phyloP scores from a whole-genome alignment of 2,329 filamentous ascomycete species.

The Pseudogymnoascus sp. region DNA sequence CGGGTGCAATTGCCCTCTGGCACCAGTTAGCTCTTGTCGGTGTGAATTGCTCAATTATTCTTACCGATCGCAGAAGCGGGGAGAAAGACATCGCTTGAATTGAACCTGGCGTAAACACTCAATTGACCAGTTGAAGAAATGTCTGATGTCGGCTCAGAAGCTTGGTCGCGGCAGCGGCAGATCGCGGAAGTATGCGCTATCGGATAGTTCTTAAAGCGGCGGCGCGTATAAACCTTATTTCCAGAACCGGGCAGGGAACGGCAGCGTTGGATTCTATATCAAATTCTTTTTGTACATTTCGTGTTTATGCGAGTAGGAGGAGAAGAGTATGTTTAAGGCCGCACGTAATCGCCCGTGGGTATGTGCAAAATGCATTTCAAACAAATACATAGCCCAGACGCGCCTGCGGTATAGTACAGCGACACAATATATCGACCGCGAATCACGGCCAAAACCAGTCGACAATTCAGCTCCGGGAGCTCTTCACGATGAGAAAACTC shows the following conservation, averaged over 20 bases:
- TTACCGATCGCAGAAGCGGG: slow-evolving; percentile 45
- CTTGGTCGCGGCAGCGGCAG: slow-evolving; percentile 10
- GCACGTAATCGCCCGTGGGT: slow-evolving; percentile 36
- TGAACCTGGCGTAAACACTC: slow-evolving; percentile 19
- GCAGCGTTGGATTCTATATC: neutral
- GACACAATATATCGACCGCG: slow-evolving; percentile 10
- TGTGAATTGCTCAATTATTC: slow-evolving; percentile 18
- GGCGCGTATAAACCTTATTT: slow-evolving; percentile 9
- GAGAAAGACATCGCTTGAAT: slow-evolving; percentile 43
- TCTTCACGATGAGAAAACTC: slow-evolving; percentile 60
- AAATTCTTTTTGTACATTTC: neutral
- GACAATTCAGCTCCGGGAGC: slow-evolving; percentile 21
- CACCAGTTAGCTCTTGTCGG: slow-evolving; percentile 17
- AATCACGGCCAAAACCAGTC: slow-evolving; percentile 18
- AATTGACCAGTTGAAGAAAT: slow-evolving; percentile 16
- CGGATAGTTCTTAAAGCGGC: slow-evolving; percentile 10
- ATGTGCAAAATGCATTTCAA: slow-evolving; percentile 39
- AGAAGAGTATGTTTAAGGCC: slow-evolving; percentile 25
- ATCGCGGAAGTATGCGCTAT: slow-evolving; percentile 9
- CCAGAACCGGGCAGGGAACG: neutral
- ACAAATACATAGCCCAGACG: slow-evolving; percentile 25
- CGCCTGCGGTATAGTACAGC: slow-evolving; percentile 10
- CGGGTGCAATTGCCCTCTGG: slow-evolving; percentile 43
- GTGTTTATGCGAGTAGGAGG: neutral
- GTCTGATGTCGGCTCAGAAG: slow-evolving; percentile 10